Evolutionary conservation across 495 filamentous ascomycete genomes (phyloP).

Genomic region (Glarea lozoyensis): DNA sequence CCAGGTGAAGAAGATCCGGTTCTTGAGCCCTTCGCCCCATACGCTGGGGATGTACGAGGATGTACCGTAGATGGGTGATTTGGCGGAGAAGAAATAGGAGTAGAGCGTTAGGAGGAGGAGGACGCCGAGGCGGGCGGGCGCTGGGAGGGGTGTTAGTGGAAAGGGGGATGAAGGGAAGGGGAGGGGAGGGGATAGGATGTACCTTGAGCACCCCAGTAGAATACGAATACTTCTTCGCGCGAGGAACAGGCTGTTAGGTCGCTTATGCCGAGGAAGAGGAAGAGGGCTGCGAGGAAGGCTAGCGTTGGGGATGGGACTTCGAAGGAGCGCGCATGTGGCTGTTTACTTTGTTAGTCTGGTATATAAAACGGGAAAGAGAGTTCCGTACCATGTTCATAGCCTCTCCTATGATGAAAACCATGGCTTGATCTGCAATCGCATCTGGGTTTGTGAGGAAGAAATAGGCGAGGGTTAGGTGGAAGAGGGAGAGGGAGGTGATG

Average conservation of each 20-base stretch:
- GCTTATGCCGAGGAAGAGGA: conserved; percentile 56
- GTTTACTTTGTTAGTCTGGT: background rate
- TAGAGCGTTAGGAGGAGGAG: conserved; percentile 60
- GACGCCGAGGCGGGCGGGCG: conserved; percentile 54
- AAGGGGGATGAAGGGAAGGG: conserved; percentile 34
- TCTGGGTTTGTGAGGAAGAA: conserved; percentile 69
- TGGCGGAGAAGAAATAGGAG: conserved; percentile 47
- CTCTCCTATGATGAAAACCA: conserved; percentile 79
- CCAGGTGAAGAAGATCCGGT: conserved; percentile 73
- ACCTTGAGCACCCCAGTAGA: conserved; percentile 64
- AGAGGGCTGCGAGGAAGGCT: conserved; percentile 61
- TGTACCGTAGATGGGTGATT: conserved; percentile 27
- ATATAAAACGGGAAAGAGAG: background rate
- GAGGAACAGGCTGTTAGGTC: conserved; percentile 67
- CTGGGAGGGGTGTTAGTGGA: conserved; percentile 19
- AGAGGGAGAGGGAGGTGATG: conserved; percentile 68
- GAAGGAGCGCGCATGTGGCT: conserved; percentile 45
- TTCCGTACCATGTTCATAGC: conserved; percentile 62
- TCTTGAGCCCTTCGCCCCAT: conserved; percentile 58
- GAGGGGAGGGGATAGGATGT: conserved; percentile 52
- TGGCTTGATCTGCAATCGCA: conserved; percentile 63
- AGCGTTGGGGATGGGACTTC: conserved; percentile 54
- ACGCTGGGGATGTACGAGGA: conserved; percentile 19
- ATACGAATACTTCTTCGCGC: conserved; percentile 55
- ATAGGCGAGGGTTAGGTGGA: conserved; percentile 72